These are phyloP conservation scores for Intubia oerlemansii DNA, from an alignment of 2,329 filamentous ascomycete genomes.

Conservation along the genomic window DNA sequence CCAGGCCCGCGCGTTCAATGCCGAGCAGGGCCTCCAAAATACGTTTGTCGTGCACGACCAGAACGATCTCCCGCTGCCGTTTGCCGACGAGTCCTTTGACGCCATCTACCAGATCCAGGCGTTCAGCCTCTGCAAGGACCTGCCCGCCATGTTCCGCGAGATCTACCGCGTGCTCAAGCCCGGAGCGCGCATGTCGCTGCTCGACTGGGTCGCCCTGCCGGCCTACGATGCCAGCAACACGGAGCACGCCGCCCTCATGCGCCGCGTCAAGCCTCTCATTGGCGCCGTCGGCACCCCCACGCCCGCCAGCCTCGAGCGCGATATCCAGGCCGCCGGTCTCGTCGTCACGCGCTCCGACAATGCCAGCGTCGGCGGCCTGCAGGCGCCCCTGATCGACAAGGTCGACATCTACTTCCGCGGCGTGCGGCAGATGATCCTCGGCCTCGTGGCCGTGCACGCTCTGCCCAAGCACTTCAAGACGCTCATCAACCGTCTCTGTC, in stretches of 20 bases:
- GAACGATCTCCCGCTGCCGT: slow-evolving; percentile 28
- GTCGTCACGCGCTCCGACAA: slow-evolving; percentile 25
- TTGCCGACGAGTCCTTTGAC: slow-evolving; percentile 25
- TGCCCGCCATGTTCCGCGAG: slow-evolving; percentile 23
- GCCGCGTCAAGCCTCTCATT: slow-evolving; percentile 31
- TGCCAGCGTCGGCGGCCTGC: slow-evolving; percentile 26
- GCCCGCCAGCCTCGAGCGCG: slow-evolving; percentile 21
- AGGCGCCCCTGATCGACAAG: slow-evolving; percentile 29
- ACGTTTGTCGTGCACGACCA: slow-evolving; percentile 28
- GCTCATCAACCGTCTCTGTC: slow-evolving; percentile 28
- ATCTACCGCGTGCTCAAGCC: slow-evolving; percentile 27
- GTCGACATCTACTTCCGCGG: slow-evolving; percentile 31
- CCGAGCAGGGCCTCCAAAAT: slow-evolving; percentile 20
- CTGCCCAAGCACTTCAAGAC: slow-evolving; percentile 29
- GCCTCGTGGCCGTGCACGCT: slow-evolving; percentile 22
- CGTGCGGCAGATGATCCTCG: slow-evolving; percentile 24
- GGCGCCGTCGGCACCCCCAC: slow-evolving; percentile 32
- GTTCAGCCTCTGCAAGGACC: slow-evolving; percentile 29
- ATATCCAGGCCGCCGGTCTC: slow-evolving; percentile 24
- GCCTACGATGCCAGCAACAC: slow-evolving; percentile 23
- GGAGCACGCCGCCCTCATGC: slow-evolving; percentile 27
- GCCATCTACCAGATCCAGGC: slow-evolving; percentile 36
- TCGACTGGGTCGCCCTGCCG: slow-evolving; percentile 31
- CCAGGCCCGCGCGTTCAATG: slow-evolving; percentile 22
- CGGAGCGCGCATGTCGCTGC: slow-evolving; percentile 24